Conservation (phyloP, 2,329 filamentous ascomycete species). For the Alternaria sp. region DNA sequence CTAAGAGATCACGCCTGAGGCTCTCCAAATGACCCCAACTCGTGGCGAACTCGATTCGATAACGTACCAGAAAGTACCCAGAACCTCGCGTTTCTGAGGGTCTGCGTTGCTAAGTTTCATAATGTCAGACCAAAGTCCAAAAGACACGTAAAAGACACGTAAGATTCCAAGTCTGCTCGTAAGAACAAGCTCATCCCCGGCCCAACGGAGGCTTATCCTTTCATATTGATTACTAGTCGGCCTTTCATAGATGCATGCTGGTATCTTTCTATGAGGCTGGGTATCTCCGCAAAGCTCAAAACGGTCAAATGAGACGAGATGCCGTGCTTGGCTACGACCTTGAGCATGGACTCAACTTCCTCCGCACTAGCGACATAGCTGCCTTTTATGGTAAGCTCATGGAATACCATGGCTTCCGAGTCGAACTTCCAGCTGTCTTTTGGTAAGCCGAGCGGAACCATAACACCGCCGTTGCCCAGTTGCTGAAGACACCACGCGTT, state of each 20-base stretch:
- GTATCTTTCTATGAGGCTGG: slow-evolving; percentile 26
- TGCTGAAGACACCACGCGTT: slow-evolving; percentile 34
- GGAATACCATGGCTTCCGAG: slow-evolving; percentile 31
- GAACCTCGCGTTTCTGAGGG: neutral
- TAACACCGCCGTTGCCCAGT: slow-evolving; percentile 27
- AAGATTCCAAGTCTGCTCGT: neutral
- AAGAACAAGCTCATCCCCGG: neutral
- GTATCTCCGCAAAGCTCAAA: slow-evolving; percentile 29
- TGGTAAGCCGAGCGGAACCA: slow-evolving; percentile 33
- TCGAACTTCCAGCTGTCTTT: slow-evolving; percentile 36
- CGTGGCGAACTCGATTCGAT: neutral
- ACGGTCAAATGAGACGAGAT: slow-evolving; percentile 31
- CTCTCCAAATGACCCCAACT: slow-evolving; percentile 32
- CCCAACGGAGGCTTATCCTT: neutral
- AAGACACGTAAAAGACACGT: neutral
- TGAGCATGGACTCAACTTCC: slow-evolving; percentile 33
- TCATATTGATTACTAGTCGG: slow-evolving; percentile 28
- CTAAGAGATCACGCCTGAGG: slow-evolving; percentile 4
- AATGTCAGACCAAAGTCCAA: neutral
- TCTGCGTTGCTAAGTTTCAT: neutral
- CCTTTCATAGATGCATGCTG: slow-evolving; percentile 30
- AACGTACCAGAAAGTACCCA: neutral
- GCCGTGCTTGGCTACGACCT: slow-evolving; percentile 25
- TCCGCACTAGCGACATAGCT: slow-evolving; percentile 33
- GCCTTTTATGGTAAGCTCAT: slow-evolving; percentile 31